phyloP scores from a whole-genome alignment of 2,329 filamentous ascomycete species.

The Helminthosporium solani region DNA sequence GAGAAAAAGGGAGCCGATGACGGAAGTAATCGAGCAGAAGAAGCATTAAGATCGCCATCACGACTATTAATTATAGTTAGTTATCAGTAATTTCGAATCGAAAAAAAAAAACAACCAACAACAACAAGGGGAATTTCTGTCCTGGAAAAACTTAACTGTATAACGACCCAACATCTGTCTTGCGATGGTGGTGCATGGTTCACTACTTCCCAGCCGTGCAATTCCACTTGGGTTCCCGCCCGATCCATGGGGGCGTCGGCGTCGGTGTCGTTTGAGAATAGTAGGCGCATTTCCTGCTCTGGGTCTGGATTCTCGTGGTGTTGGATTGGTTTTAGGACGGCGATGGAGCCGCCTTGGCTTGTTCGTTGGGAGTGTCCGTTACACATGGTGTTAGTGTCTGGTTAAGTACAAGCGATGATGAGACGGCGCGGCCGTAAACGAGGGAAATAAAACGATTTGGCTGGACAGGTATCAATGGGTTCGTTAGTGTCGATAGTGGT shows the following conservation, averaged over 20 bases:
- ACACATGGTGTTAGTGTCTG: slow-evolving; percentile 22
- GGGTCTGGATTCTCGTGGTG: slow-evolving; percentile 6
- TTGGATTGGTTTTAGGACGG: slow-evolving; percentile 27
- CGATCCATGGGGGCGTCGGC: slow-evolving; percentile 8
- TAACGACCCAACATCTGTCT: slow-evolving; percentile 28
- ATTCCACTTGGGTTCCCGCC: slow-evolving; percentile 28
- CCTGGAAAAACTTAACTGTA: too few relatives aligned
- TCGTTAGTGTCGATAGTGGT: too few relatives aligned
- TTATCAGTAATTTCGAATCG: neutral
- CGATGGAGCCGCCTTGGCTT: slow-evolving; percentile 41
- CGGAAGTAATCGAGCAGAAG: slow-evolving; percentile 2
- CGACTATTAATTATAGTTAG: slow-evolving; percentile 14
- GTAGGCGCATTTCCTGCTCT: slow-evolving; percentile 25
- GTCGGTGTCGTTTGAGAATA: slow-evolving; percentile 28
- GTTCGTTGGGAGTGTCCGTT: slow-evolving; percentile 30
- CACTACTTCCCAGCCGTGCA: slow-evolving; percentile 21
- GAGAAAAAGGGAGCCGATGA: slow-evolving; percentile 23
- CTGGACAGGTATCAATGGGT: too few relatives aligned
- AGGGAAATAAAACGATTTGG: neutral
- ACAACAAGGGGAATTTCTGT: too few relatives aligned
- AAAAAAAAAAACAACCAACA: too few relatives aligned
- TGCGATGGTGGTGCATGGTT: slow-evolving; percentile 4
- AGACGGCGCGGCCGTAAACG: too few relatives aligned
- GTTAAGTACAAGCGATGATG: neutral
- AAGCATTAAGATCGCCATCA: slow-evolving; percentile 32